A percentile compares a stretch with the other conserved stretches of the same genome.
Evolutionary conservation across 2,329 filamentous ascomycete genomes (phyloP).

Genomic region (Cercospora sesami): DNA sequence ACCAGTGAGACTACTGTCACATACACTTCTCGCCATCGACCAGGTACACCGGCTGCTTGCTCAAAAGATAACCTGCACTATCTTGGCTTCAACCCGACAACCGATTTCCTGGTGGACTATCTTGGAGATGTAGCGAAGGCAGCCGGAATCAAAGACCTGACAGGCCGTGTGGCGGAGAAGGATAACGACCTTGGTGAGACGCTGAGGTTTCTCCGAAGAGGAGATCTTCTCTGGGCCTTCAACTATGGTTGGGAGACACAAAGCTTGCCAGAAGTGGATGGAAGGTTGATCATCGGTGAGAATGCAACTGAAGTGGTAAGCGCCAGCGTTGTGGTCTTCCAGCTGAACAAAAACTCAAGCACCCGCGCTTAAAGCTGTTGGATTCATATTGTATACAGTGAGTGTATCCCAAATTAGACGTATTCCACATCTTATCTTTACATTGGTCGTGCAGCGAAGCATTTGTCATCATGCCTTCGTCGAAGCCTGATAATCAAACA

Average conservation of each 20-base stretch:
- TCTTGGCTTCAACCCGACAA: slow-evolving; percentile 28
- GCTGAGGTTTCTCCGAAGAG: slow-evolving; percentile 26
- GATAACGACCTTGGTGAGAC: slow-evolving; percentile 28
- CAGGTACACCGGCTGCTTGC: slow-evolving; percentile 27
- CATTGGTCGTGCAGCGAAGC: background rate
- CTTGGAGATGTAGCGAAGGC: slow-evolving; percentile 25
- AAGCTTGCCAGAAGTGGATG: slow-evolving; percentile 18
- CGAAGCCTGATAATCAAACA: slow-evolving; percentile 17
- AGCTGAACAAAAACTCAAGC: slow-evolving; percentile 12
- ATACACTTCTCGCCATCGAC: slow-evolving; percentile 27
- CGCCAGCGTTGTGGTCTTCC: slow-evolving; percentile 29
- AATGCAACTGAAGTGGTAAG: slow-evolving; percentile 18
- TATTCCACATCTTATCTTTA: background rate
- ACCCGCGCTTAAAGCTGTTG: background rate
- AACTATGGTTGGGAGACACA: slow-evolving; percentile 30
- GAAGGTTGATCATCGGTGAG: slow-evolving; percentile 25
- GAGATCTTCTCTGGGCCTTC: slow-evolving; percentile 30
- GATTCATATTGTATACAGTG: background rate
- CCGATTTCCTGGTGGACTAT: slow-evolving; percentile 27
- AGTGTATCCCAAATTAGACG: background rate
- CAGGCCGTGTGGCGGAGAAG: slow-evolving; percentile 19
- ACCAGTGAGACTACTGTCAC: slow-evolving; percentile 23
- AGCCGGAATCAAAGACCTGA: slow-evolving; percentile 24
- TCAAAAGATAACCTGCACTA: slow-evolving; percentile 24
- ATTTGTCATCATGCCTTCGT: background rate